Evolutionary conservation across 805 yeast genomes (phyloP), one percentile per base, ranked within the genome.

Genomic region (Yamadazyma insecticola): DNA sequence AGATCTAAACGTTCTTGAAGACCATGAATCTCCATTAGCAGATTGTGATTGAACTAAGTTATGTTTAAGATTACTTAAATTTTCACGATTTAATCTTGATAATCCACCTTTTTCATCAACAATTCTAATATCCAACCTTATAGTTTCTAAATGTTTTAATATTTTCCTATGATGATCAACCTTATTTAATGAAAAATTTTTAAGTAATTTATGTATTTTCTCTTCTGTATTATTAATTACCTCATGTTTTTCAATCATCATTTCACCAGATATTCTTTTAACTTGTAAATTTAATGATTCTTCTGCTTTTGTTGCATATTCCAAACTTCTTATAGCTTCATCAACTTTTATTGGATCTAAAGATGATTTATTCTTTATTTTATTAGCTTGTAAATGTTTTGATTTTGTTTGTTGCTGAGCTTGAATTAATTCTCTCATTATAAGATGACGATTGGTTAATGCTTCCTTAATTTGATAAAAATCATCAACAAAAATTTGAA

Each of bases 391-490:
- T 29, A 76, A 73, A 47, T 85, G 95, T 47, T 76, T 82, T 18
- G 73, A 59, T 44, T 73, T 76, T 1, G 95, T 77, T 35, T 68
- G 75, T 6, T 78, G 75, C 53, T 89, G 95, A 2, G 96, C 89
- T 49, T 76, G 82, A 19, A 74, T 48, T 30, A 87, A 64, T 43
- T 92, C 98, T 32, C 97, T 72, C 96, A 92, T 92, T 22, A 90
- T 60, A 35, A 92, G 66, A 54, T 92, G 96, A 37, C 98, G 70
- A 57, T 90, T 89, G 0, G 98, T 92, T 33, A 92, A 64, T 0
- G 96, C 81, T 57, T 92, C 98, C 55, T 92, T 92, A 35, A 89
- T 81, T 36, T 82, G 79, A 54, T 81, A 92, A 11, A 92, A 81
- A 45, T 89, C 96, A 39, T 74, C 73, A 3, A 76, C 63, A 17